Percentiles rank a stretch among this genome's conserved stretches.
These are phyloP conservation scores for Pseudogymnoascus sp. DNA, from an alignment of 2,329 filamentous ascomycete species.

Conservation along the genomic window DNA sequence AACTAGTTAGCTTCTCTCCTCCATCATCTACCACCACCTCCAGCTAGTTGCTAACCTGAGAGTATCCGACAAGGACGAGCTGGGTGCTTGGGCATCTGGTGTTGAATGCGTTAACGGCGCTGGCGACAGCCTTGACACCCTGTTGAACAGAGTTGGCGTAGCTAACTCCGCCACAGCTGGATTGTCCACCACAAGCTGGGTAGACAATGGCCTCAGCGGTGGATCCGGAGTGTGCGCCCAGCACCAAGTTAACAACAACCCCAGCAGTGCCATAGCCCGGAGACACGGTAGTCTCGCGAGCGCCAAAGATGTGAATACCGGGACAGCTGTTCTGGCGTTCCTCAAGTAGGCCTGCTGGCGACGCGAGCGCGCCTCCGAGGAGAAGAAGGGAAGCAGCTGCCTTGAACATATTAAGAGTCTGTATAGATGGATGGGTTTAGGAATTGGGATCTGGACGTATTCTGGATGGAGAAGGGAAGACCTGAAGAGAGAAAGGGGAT, in stretches of 20 bases:
- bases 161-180: constrained; percentile 48
- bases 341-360: constrained; percentile 2
- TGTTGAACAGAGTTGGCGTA: constrained; percentile 53
- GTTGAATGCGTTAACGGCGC: constrained; percentile 52
- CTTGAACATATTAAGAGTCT: constrained; percentile 8
- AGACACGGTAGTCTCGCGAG: constrained; percentile 42
- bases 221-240: constrained; percentile 40
- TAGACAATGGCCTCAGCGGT: constrained; percentile 50
- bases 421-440: not conserved
- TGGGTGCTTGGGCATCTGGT: constrained; percentile 48
- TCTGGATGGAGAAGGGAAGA: not conserved
- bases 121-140: constrained; percentile 52
- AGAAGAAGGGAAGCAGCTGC: constrained; percentile 4
- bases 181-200: constrained; percentile 56
- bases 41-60: constrained; percentile 39
- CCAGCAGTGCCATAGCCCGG: constrained; percentile 45
- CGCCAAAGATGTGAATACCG: constrained; percentile 42
- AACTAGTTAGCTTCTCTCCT: constrained; percentile 9
- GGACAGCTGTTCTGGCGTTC: constrained; percentile 31
- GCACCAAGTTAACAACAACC: constrained; percentile 44
- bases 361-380: not conserved
- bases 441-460: not conserved
- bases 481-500: not conserved
- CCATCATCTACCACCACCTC: not conserved
- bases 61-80: constrained; percentile 57